These are phyloP conservation scores for Tulasnella sp. DNA, from an alignment of 768 basidiomycete genomes.

Conservation along the genomic window DNA sequence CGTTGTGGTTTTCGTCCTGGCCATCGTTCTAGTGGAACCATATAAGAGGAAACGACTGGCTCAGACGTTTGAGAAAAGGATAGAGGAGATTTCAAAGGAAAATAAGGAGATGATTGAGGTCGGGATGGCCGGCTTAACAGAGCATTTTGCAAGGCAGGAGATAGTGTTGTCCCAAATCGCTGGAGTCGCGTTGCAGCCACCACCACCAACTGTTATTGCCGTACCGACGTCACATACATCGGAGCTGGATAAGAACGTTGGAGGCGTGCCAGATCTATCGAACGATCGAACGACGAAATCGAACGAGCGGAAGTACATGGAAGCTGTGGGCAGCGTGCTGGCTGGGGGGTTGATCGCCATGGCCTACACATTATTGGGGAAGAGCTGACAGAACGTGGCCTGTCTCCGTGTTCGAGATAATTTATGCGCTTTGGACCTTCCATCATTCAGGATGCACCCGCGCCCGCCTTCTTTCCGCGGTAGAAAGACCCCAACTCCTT, in stretches of 20 bases:
- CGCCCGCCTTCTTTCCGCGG: constrained; percentile 34
- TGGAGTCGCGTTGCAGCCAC: not conserved
- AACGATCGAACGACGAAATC: too few species aligned
- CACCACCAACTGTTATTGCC: not conserved
- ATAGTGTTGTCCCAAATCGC: constrained; percentile 14
- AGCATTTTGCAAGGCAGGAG: constrained; percentile 20
- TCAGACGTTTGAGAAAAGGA: constrained; percentile 79
- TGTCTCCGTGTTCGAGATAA: too few species aligned
- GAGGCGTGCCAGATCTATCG: too few species aligned
- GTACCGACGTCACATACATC: too few species aligned
- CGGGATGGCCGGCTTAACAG: constrained; percentile 17
- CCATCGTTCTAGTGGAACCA: constrained; percentile 86
- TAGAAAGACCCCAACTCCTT: constrained; percentile 60
- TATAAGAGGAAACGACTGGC: constrained; percentile 87
- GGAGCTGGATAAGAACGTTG: too few species aligned
- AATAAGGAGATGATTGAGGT: constrained; percentile 30
- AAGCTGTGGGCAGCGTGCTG: too few species aligned
- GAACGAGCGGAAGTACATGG: too few species aligned
- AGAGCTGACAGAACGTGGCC: too few species aligned
- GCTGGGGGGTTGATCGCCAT: too few species aligned
- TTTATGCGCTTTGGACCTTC: not conserved
- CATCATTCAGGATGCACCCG: too few species aligned
- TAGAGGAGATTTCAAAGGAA: constrained; percentile 42
- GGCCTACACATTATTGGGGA: too few species aligned
- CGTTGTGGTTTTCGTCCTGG: constrained; percentile 77